These are phyloP conservation scores for Hippophae gyantsensis DNA, from an alignment of 306 rosid species.

Conservation along the genomic window DNA sequence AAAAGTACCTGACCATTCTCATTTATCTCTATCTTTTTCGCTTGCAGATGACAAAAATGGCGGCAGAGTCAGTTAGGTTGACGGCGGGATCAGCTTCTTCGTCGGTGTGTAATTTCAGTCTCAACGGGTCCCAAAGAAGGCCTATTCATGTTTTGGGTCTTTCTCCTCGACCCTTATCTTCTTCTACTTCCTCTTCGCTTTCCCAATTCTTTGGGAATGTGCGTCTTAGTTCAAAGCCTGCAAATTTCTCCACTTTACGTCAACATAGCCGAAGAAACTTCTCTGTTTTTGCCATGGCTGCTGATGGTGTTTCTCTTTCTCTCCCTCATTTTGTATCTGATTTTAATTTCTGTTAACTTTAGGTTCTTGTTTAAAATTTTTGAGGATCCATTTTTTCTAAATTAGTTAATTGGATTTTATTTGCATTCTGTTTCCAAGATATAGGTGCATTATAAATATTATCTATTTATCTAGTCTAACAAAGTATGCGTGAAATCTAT, in stretches of 20 bases:
- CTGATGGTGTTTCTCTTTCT: conserved; percentile 47
- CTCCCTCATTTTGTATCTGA: neutral
- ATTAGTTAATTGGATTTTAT: neutral
- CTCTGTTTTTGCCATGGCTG: conserved; percentile 68
- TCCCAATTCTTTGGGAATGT: conserved; percentile 42
- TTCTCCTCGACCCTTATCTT: conserved; percentile 32
- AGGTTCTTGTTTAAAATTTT: neutral
- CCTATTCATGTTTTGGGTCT: conserved; percentile 43
- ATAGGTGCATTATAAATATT: too few relatives aligned
- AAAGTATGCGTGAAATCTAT: neutral
- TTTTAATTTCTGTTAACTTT: neutral
- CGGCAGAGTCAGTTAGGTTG: conserved; percentile 47
- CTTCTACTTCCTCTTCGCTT: conserved; percentile 43
- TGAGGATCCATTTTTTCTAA: conserved; percentile 3
- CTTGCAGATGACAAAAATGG: conserved; percentile 32
- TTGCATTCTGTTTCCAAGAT: neutral
- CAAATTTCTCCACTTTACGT: conserved; percentile 24
- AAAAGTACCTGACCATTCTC: neutral
- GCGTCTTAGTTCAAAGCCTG: conserved; percentile 27
- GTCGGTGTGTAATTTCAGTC: conserved; percentile 34
- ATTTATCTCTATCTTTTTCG: neutral
- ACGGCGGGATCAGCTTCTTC: conserved; percentile 29
- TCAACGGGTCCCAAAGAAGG: conserved; percentile 48
- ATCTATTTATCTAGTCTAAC: neutral
- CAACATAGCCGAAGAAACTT: conserved; percentile 34